A percentile compares a stretch with the other conserved stretches of the same genome.
phyloP scores from a whole-genome alignment of 2,329 filamentous ascomycete species.

The Cladosporium sphaerospermum region DNA sequence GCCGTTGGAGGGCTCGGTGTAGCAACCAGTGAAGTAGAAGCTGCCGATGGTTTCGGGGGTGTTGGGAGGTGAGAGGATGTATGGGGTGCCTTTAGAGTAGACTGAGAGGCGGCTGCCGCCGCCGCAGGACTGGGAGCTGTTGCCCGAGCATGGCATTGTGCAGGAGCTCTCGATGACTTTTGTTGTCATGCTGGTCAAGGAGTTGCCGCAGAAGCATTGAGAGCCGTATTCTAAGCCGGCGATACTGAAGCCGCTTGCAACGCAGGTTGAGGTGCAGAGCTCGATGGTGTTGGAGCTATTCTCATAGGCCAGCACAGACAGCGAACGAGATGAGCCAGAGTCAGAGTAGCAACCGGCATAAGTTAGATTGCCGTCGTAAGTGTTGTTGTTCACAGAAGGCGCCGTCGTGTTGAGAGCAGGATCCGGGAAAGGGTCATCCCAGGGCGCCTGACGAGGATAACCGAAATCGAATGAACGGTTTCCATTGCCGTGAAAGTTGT shows the following conservation, averaged over 20 bases:
- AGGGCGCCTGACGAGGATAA: constrained; percentile 29
- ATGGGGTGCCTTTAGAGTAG: constrained; percentile 24
- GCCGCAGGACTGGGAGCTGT: constrained; percentile 28
- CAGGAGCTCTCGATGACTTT: constrained; percentile 29
- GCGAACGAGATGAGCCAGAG: constrained; percentile 16
- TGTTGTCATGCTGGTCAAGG: constrained; percentile 20
- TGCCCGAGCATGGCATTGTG: constrained; percentile 26
- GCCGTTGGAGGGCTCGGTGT: constrained; percentile 24
- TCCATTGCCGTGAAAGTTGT: constrained; percentile 33
- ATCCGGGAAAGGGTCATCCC: constrained; percentile 31
- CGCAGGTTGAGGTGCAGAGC: constrained; percentile 27
- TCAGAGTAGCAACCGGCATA: constrained; percentile 35
- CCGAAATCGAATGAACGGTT: constrained; percentile 31
- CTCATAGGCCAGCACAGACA: constrained; percentile 25
- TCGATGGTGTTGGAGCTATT: constrained; percentile 27
- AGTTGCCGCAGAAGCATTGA: constrained; percentile 32
- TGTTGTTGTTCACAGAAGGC: constrained; percentile 21
- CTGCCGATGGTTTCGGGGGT: constrained; percentile 25
- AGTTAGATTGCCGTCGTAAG: constrained; percentile 31
- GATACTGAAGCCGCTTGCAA: constrained; percentile 26
- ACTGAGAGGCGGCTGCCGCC: constrained; percentile 27
- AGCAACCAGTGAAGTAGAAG: constrained; percentile 27
- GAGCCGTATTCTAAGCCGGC: constrained; percentile 30
- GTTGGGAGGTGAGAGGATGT: constrained; percentile 17
- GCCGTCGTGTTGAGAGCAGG: constrained; percentile 22